Percentiles rank a stretch among this genome's conserved stretches.
Evolutionary conservation across 495 filamentous ascomycete species (phyloP).

Genomic region (Pyrenopolyporus hunteri): DNA sequence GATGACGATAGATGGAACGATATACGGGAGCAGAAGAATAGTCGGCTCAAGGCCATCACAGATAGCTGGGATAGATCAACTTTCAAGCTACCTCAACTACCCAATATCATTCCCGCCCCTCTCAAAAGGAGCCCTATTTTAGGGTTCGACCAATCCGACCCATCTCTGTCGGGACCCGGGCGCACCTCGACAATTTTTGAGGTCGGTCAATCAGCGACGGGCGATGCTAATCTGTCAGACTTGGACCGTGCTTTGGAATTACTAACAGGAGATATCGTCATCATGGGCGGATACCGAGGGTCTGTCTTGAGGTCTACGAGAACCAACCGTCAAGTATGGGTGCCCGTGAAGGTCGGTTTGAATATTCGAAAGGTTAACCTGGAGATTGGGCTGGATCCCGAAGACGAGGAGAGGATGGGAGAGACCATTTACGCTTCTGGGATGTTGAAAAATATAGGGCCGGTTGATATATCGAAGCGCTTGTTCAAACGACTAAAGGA

Average conservation of each 20-base stretch:
- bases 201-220: conserved; percentile 1
- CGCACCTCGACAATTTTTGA: conserved; percentile 17
- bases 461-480: conserved; percentile 84
- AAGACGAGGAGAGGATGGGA: conserved; percentile 86
- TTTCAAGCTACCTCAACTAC: conserved; percentile 70
- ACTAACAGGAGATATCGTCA: conserved; percentile 82
- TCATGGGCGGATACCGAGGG: conserved; percentile 90
- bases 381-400: conserved; percentile 80
- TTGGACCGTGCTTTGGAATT: conserved; percentile 70
- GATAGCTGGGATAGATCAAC: conserved; percentile 81
- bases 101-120: conserved; percentile 58
- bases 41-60: conserved; percentile 86
- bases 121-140: conserved; percentile 42
- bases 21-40: conserved; percentile 80
- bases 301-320: conserved; percentile 87
- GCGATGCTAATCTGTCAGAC: conserved; percentile 42
- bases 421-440: conserved; percentile 81
- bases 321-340: conserved; percentile 83
- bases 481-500: conserved; percentile 79
- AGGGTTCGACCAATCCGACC: conserved; percentile 33
- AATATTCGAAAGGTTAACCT: conserved; percentile 92
- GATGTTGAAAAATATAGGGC: conserved; percentile 88
- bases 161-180: conserved; percentile 14
- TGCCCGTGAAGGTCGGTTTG: conserved; percentile 91
- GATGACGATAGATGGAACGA: conserved; percentile 85